Evolutionary conservation across 305 asterid species (phyloP), one percentile per base, ranked within the genome.

Genomic region (Solanum hybrid): DNA sequence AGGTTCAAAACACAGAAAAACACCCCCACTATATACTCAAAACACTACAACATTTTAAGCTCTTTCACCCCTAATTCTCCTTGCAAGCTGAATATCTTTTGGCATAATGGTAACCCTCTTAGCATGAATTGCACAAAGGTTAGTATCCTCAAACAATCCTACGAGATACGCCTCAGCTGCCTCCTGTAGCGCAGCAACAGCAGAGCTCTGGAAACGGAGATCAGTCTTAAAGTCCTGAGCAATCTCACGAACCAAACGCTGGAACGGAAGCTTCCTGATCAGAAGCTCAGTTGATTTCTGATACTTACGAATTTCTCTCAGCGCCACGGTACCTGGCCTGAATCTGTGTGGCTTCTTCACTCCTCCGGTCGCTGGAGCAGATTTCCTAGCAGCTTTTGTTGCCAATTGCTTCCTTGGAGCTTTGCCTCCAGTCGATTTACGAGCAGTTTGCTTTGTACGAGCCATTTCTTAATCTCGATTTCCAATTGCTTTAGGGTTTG

Each of bases 281-380:
- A 87, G 36, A 8, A 87, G 89, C 3, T 87, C 89, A 29, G 89
- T 87, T 0, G 82, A 87, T 67, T 87, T 87, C 89, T 87, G 82
- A 31, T 71, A 87, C 83, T 87, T 87, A 5, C 89, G 35, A 11
- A 87, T 87, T 22, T 87, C 89, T 24, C 89, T 77, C 5, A 87
- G 61, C 0, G 89, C 89, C 4, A 87, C 82, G 4, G 89, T 67
- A n/a, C 89, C 89, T 1, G 89, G 89, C 82, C 89, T 69, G 69
- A 87, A 87, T 22, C 89, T 71, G 61, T 87, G 89, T 26, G 89
- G 89, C 67, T 87, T 87, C 89, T 87, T 87, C 89, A 87, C 89
- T 22, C 89, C 89, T 26, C 89, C 82, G 0, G 81, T 87, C 0
- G 89, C 89, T 12, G 89, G 89, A n/a, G 89, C 89, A 10, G 89